These are phyloP conservation scores for Fusarium sp. DNA, from an alignment of 2,329 filamentous ascomycete species.

Conservation along the genomic window DNA sequence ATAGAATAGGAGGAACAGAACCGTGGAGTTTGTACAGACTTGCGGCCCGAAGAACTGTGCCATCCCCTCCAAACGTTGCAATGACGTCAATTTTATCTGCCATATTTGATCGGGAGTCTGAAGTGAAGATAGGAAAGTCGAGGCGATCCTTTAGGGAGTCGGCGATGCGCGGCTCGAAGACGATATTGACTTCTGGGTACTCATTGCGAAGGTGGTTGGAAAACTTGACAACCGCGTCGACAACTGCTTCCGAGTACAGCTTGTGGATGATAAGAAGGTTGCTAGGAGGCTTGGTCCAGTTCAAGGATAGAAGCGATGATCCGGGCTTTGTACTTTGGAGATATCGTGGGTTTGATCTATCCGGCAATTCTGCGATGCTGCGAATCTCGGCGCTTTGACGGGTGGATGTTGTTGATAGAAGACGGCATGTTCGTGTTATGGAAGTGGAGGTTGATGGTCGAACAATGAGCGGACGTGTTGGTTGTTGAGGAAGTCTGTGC, in stretches of 20 bases:
- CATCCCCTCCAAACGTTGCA: conserved; percentile 89
- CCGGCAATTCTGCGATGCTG: conserved; percentile 50
- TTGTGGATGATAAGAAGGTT: conserved; percentile 70
- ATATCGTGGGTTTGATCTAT: conserved; percentile 51
- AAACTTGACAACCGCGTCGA: conserved; percentile 64
- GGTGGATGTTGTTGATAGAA: conserved; percentile 61
- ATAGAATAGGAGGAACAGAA: conserved; percentile 88
- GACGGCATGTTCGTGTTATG: conserved; percentile 43
- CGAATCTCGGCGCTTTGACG: conserved; percentile 50
- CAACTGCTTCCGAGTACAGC: conserved; percentile 65
- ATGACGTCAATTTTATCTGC: conserved; percentile 88
- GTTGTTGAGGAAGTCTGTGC: conserved; percentile 4
- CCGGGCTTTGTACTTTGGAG: conserved; percentile 57
- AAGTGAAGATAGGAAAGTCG: conserved; percentile 77
- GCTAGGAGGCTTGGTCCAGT: conserved; percentile 64
- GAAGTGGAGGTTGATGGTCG: neutral
- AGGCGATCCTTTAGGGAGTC: conserved; percentile 75
- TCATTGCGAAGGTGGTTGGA: conserved; percentile 79
- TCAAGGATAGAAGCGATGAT: conserved; percentile 65
- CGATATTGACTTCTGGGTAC: conserved; percentile 82
- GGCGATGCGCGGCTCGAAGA: conserved; percentile 84
- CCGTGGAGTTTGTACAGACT: conserved; percentile 78
- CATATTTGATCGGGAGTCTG: conserved; percentile 63
- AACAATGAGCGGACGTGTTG: neutral
- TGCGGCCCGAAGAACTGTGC: conserved; percentile 53